Conservation (phyloP, 2,329 filamentous ascomycete genomes). For the Cladosporium cucumerinum region DNA sequence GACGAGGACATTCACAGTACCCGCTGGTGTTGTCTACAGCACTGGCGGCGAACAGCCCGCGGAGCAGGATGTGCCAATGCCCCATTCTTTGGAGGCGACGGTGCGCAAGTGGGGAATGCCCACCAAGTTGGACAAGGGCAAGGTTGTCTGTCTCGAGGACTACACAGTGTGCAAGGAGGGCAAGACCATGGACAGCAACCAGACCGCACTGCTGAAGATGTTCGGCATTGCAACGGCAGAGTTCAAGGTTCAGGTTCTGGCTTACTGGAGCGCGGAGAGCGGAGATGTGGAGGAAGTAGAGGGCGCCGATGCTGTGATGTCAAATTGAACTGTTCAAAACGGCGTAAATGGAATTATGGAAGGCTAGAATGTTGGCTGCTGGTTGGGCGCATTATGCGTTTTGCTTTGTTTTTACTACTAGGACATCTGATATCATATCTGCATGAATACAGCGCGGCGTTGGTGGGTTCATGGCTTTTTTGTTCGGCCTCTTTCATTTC, state of each 20-base stretch:
- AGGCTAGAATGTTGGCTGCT: constrained; percentile 8
- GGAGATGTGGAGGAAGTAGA: constrained; percentile 35
- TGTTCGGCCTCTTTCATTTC: constrained; percentile 15
- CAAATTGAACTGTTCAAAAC: constrained; percentile 8
- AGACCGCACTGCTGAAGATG: constrained; percentile 90
- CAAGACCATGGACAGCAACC: constrained; percentile 79
- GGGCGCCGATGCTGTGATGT: constrained; percentile 10
- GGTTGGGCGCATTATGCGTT: constrained; percentile 13
- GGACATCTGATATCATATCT: constrained; percentile 16
- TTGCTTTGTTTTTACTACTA: constrained; percentile 13
- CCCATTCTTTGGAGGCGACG: constrained; percentile 86
- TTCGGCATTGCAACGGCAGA: constrained; percentile 89
- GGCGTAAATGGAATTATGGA: constrained; percentile 13
- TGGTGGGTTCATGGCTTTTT: constrained; percentile 24
- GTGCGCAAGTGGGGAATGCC: constrained; percentile 86
- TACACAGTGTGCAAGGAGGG: constrained; percentile 84
- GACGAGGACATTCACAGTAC: constrained; percentile 72
- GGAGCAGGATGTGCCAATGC: constrained; percentile 80
- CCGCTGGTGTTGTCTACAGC: constrained; percentile 76
- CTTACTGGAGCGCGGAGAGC: constrained; percentile 43
- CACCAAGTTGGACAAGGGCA: constrained; percentile 82
- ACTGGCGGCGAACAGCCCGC: constrained; percentile 72
- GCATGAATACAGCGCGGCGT: constrained; percentile 29
- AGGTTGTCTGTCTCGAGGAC: constrained; percentile 69
- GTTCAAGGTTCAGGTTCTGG: constrained; percentile 77